phyloP scores from a whole-genome alignment of 768 basidiomycete species.

The Fomitopsis pulvina region DNA sequence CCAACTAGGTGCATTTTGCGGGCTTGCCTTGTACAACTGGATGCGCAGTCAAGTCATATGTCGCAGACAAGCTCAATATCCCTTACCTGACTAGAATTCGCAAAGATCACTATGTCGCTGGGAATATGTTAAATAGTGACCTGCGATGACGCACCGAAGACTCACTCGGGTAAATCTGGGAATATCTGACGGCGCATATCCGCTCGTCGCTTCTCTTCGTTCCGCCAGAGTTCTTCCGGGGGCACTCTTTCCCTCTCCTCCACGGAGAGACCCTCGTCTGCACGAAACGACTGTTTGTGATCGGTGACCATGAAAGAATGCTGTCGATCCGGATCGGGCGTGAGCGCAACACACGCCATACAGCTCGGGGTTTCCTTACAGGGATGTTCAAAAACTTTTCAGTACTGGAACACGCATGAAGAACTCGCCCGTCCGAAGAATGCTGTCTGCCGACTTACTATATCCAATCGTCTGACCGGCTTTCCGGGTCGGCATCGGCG shows the following conservation, averaged over 20 bases:
- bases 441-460: constrained; percentile 29
- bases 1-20: background rate
- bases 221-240: constrained; percentile 27
- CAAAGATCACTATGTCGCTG: constrained; percentile 41
- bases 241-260: constrained; percentile 11
- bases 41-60: background rate
- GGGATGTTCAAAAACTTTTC: constrained; percentile 44
- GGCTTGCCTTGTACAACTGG: constrained; percentile 40
- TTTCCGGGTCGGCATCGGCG: constrained; percentile 37
- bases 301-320: constrained; percentile 45
- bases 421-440: background rate
- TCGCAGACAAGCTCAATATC: background rate
- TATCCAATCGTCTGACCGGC: constrained; percentile 30
- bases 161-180: constrained; percentile 37
- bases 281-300: constrained; percentile 38
- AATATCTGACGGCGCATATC: constrained; percentile 34
- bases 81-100: constrained; percentile 44
- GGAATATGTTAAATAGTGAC: background rate
- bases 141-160: background rate
- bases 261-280: constrained; percentile 19
- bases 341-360: background rate
- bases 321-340: constrained; percentile 22
- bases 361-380: constrained; percentile 20
- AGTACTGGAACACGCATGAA: constrained; percentile 19
- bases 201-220: constrained; percentile 32